Base-by-base conservation (phyloP, 768 basidiomycete genomes). In the Lyophyllum decastes region DNA sequence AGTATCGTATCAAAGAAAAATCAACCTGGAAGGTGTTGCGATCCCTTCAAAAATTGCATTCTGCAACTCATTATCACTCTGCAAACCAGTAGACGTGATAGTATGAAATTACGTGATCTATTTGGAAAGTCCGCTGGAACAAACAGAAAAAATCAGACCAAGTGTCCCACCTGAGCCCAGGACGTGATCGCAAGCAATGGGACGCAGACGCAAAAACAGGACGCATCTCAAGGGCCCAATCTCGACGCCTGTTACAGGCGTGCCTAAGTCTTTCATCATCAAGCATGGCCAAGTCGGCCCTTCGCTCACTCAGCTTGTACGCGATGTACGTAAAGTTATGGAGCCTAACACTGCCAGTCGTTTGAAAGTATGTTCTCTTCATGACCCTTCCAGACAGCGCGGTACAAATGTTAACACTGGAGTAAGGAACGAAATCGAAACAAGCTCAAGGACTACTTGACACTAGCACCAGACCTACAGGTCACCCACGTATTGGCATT, bases 311-410 rank as follows among this genome's bases (percentile, higher is more conserved):
- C 92, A 95, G 68, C 88, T 99, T 35, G 95, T 98, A 19, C 84
- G 92, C 55, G 96, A 99, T 75, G 77, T 97, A 68, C 81, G 97
- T 67, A 92, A 92, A 73, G 92, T 97, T 59, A 93, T 99, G 92
- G 97, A 99, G 70, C 97, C 97, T 58, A 94, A 98, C 68, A 99
- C 97, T 14, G 97, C 96, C 19, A 89, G 88, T 61, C 83, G 97
- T 49, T 81, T 99, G n/a, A 87, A 78, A 75, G 95, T 96, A 60
- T 62, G 77, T 76, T 22, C 25, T 47, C 14, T 9, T 11, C 21
- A 21, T 48, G 3, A 16, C 14, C 22, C 11, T 26, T 26, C 53
- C 52, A 41, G 54, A 17, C 10, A 12, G 25, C 48, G 35, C 46
- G 44, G 30, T 49, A 40, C 27, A 49, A 43, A 25, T 50, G 17